Base-by-base conservation (phyloP, 176 grass and related monocot genomes). In the Eragrostis curvula region DNA sequence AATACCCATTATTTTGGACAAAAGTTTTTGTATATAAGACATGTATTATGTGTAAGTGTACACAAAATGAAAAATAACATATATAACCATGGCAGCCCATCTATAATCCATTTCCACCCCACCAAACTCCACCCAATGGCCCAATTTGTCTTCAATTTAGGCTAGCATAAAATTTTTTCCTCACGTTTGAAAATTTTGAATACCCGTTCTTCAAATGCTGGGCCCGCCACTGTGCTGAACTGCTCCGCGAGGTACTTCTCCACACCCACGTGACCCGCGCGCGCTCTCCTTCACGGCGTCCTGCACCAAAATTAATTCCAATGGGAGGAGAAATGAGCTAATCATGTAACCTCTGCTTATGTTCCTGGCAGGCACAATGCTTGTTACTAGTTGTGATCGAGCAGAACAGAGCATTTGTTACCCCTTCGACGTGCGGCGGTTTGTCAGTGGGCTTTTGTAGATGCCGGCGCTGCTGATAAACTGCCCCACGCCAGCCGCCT, bases 391-490 rank as follows among this genome's bases (percentile, higher is more conserved):
- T 0, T 17, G 6, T 21, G 39, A 80, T 56, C n/a, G 32, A 20
- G 6, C 15, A 6, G 10, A 18, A 12, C 25, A 27, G 55, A 60
- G 24, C 23, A 27, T 29, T 7, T 55, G 20, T 66, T 90, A 95
- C 90, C 93, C 96, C 93, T 83, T 98, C 93, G 24, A 98, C 85
- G 87, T 95, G 93, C 85, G 90, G 93, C 68, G 83, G 47, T 79
- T 93, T 80, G 16, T 96, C 86, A 10, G 75, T 85, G 1, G 86
- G 73, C 59, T 74, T 93, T 74, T 93, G 85, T 98, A 98, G 59
- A 99, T 99, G 30, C 96, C 91, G 36, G 93, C 89, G 85, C 93
- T 96, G 87, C 93, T 96, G 52, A 99, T 74, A 71, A 96, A 99
- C 83, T 99, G 96, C 14, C 57, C 84, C 14, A 93, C 85, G 20